phyloP scores from a whole-genome alignment of 2,329 filamentous ascomycete species.

The Ustulina deusta region DNA sequence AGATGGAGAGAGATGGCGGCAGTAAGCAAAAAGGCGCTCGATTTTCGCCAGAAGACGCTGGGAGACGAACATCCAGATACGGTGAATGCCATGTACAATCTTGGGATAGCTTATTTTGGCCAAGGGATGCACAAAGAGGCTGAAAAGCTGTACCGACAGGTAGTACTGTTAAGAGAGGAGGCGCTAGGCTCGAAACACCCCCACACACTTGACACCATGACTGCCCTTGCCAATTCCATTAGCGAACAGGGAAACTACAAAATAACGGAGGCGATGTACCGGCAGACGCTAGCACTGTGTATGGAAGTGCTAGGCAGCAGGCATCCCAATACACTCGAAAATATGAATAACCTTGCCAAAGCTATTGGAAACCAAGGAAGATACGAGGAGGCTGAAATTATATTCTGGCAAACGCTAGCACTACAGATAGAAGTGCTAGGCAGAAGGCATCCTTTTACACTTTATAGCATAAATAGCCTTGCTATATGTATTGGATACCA shows the following conservation, averaged over 20 bases:
- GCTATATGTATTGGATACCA: neutral
- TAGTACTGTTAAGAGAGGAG: neutral
- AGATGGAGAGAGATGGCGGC: slow-evolving; percentile 1
- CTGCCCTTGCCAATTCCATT: neutral
- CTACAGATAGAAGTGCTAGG: neutral
- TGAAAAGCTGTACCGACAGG: neutral
- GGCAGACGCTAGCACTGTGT: neutral
- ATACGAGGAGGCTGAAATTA: neutral
- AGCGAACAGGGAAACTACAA: neutral
- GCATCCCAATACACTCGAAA: neutral
- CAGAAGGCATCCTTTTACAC: neutral
- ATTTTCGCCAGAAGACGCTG: neutral
- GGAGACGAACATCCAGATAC: slow-evolving; percentile 4
- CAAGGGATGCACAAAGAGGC: slow-evolving; percentile 2
- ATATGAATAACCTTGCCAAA: neutral
- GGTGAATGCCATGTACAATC: neutral
- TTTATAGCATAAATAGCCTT: neutral
- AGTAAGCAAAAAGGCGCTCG: neutral
- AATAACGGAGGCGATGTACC: neutral
- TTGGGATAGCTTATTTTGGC: neutral
- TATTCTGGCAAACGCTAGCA: neutral
- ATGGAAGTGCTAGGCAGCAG: neutral
- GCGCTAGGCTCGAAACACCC: neutral
- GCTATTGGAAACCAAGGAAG: neutral
- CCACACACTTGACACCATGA: neutral